Conservation (phyloP, 441 rosid genomes). For the Corymbia citriodora region DNA sequence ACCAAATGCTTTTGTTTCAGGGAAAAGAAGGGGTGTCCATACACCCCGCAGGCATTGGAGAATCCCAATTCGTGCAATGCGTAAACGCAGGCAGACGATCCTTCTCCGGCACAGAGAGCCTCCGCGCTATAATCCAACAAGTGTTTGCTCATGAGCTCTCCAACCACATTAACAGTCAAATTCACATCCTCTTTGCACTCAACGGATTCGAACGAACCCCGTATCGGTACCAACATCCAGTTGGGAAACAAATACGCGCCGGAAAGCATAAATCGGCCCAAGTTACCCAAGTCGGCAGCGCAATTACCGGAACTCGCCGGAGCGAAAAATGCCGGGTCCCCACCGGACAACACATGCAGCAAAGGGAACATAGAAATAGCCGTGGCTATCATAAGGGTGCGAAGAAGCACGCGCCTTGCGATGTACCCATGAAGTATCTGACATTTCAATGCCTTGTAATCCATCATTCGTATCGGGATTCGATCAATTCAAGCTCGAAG, state of each 20-base stretch:
- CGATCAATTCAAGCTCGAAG: neutral
- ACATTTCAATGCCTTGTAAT: slow-evolving; percentile 32
- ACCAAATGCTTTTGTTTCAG: slow-evolving; percentile 32
- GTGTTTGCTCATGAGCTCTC: slow-evolving; percentile 41
- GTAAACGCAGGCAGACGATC: slow-evolving; percentile 36
- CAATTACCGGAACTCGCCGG: neutral
- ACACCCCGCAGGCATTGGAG: slow-evolving; percentile 31
- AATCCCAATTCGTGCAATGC: slow-evolving; percentile 60
- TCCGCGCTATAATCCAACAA: slow-evolving; percentile 36
- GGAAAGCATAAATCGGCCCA: neutral
- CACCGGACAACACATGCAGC: slow-evolving; percentile 30
- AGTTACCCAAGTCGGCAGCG: neutral
- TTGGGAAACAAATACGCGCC: slow-evolving; percentile 14
- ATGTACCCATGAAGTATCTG: slow-evolving; percentile 36
- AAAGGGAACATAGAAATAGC: slow-evolving; percentile 34
- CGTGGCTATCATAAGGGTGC: slow-evolving; percentile 24
- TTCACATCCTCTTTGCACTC: slow-evolving; percentile 31
- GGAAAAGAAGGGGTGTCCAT: slow-evolving; percentile 48
- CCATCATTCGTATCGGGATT: slow-evolving; percentile 25
- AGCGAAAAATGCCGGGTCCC: slow-evolving; percentile 12
- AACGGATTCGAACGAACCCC: slow-evolving; percentile 24
- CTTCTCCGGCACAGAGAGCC: slow-evolving; percentile 60
- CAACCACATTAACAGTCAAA: slow-evolving; percentile 34
- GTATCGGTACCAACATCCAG: slow-evolving; percentile 35
- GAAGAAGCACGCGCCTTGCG: slow-evolving; percentile 37